These are phyloP conservation scores for Aspergillus oerlinghausenensis DNA, from an alignment of 2,329 filamentous ascomycete species.

Conservation along the genomic window DNA sequence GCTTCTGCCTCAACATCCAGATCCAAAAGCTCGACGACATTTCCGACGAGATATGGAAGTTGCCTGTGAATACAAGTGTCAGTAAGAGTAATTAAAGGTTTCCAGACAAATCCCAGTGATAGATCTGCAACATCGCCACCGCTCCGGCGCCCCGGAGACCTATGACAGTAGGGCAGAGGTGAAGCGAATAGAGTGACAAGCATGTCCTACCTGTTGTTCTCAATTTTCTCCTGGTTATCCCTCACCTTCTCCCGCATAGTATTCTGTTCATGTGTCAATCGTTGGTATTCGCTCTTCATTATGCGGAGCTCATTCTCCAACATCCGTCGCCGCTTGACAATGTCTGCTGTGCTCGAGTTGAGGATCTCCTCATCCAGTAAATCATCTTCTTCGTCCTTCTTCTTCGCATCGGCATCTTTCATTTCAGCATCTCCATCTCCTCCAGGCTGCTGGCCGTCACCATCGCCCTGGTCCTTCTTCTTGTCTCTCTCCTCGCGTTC, in stretches of 20 bases:
- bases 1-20: conserved; percentile 95
- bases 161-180: background rate
- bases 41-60: conserved; percentile 95
- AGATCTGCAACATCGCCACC: background rate
- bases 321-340: conserved; percentile 82
- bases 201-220: conserved; percentile 78
- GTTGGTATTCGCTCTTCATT: conserved; percentile 96
- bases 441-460: conserved; percentile 53
- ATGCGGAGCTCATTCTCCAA: conserved; percentile 97
- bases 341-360: conserved; percentile 88
- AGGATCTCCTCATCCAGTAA: conserved; percentile 91
- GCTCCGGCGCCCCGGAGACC: background rate
- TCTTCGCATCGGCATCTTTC: conserved; percentile 69
- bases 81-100: conserved; percentile 10
- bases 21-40: conserved; percentile 95
- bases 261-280: conserved; percentile 89
- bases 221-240: conserved; percentile 98
- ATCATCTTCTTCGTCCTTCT: conserved; percentile 67
- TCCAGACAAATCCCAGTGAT: background rate
- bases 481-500: conserved; percentile 72
- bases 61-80: conserved; percentile 56
- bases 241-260: conserved; percentile 99
- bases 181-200: background rate
- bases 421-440: conserved; percentile 78
- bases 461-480: conserved; percentile 60